Conservation (phyloP, 2,329 filamentous ascomycete species). For the Apiospora rasikravindrae region DNA sequence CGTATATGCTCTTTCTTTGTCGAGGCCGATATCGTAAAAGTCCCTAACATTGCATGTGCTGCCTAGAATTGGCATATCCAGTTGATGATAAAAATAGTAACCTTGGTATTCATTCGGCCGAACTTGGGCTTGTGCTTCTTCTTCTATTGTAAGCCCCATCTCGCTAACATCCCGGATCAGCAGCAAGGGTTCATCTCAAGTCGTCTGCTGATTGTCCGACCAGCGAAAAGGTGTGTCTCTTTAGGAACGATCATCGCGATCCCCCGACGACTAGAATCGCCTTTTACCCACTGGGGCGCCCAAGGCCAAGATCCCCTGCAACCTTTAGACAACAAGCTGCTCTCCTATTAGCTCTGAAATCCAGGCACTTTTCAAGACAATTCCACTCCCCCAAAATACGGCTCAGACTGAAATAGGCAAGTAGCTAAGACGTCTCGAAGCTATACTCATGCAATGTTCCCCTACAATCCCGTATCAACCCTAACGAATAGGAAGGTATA, state of each 20-base stretch:
- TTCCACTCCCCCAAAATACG: background rate
- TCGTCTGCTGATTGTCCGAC: constrained; percentile 5
- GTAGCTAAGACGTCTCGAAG: background rate
- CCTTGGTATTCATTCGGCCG: background rate
- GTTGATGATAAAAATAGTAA: background rate
- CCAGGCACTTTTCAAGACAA: background rate
- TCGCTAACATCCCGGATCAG: constrained; percentile 5
- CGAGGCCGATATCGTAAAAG: too few species aligned
- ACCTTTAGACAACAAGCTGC: background rate
- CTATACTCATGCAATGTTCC: constrained; percentile 3
- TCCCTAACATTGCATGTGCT: background rate
- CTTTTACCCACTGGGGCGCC: background rate
- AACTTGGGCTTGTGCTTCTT: background rate
- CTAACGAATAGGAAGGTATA: constrained; percentile 7
- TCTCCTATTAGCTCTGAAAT: background rate
- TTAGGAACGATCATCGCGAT: background rate
- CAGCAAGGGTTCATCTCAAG: constrained; percentile 3
- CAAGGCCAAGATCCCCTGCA: background rate
- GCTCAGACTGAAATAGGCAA: constrained; percentile 8
- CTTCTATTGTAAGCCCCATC: too few species aligned
- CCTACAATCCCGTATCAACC: constrained; percentile 9
- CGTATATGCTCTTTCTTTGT: background rate
- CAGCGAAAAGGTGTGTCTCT: background rate
- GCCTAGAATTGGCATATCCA: background rate
- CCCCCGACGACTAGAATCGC: background rate